These are phyloP conservation scores for Ganoderma sinense DNA, from an alignment of 1,284 basidiomycete species.

Conservation along the genomic window DNA sequence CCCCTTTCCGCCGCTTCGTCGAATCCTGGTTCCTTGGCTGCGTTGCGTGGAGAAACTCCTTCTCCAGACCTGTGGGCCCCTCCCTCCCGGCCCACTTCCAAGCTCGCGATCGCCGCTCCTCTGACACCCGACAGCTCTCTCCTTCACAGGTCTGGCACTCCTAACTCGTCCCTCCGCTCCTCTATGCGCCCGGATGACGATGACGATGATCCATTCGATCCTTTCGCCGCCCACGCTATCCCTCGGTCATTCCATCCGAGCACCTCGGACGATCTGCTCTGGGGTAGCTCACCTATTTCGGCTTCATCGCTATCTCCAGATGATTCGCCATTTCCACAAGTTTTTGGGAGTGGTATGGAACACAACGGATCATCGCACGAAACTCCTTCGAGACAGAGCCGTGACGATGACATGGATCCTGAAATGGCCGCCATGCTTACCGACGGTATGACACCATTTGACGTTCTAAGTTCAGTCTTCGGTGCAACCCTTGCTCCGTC, in stretches of 20 bases:
- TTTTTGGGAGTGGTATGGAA: conserved; percentile 27
- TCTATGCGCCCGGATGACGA: conserved; percentile 64
- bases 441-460: conserved; percentile 96
- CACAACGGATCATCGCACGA: conserved; percentile 27
- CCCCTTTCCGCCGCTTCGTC: conserved; percentile 78
- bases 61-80: conserved; percentile 85
- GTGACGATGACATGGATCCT: conserved; percentile 52
- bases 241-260: conserved; percentile 69
- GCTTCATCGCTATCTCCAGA: conserved; percentile 58
- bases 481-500: conserved; percentile 87
- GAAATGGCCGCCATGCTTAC: conserved; percentile 70
- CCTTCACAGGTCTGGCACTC: conserved; percentile 59
- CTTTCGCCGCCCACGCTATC: conserved; percentile 59
- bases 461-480: conserved; percentile 94
- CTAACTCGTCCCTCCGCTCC: conserved; percentile 66
- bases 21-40: conserved; percentile 62
- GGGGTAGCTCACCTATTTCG: conserved; percentile 60
- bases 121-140: conserved; percentile 77
- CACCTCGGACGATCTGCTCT: conserved; percentile 66
- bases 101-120: conserved; percentile 89
- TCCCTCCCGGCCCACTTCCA: conserved; percentile 77
- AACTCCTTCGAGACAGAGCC: conserved; percentile 23
- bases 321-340: conserved; percentile 42
- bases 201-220: conserved; percentile 81
- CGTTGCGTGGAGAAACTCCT: conserved; percentile 72